phyloP scores from a whole-genome alignment of 2,329 filamentous ascomycete genomes.

The Scolecobasidium constrictum region DNA sequence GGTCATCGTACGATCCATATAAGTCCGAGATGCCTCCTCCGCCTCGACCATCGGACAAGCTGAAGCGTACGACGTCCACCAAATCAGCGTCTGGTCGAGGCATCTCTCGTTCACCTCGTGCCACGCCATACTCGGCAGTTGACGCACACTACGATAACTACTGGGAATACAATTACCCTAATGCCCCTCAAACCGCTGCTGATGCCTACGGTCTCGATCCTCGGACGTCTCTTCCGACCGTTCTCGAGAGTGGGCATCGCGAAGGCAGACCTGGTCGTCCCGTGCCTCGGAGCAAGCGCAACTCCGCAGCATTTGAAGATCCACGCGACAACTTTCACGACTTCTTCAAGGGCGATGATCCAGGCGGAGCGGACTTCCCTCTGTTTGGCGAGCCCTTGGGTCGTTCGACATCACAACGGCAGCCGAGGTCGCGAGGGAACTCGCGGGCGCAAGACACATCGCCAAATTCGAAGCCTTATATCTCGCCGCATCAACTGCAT shows the following conservation, averaged over 20 bases:
- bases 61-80: not conserved
- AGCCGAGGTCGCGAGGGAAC: constrained; percentile 1
- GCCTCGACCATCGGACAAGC: not conserved
- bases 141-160: constrained; percentile 4
- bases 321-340: constrained; percentile 2
- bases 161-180: not conserved
- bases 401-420: not conserved
- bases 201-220: constrained; percentile 8
- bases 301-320: constrained; percentile 2
- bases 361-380: constrained; percentile 4
- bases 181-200: constrained; percentile 3
- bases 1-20: not conserved
- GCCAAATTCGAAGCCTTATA: not conserved
- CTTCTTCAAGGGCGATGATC: constrained; percentile 5
- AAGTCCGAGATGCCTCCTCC: not conserved
- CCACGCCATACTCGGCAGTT: constrained; percentile 2
- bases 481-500: not conserved
- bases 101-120: not conserved
- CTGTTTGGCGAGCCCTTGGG: constrained; percentile 5
- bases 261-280: not conserved
- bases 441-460: constrained; percentile 2
- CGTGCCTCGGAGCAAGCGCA: constrained; percentile 1
- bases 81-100: not conserved
- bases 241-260: constrained; percentile 4
- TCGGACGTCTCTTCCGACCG: constrained; percentile 7